Evolutionary conservation across 352 stramenopile species (phyloP), one percentile per base, ranked within the genome.

Genomic region (Phytopythium litorale): DNA sequence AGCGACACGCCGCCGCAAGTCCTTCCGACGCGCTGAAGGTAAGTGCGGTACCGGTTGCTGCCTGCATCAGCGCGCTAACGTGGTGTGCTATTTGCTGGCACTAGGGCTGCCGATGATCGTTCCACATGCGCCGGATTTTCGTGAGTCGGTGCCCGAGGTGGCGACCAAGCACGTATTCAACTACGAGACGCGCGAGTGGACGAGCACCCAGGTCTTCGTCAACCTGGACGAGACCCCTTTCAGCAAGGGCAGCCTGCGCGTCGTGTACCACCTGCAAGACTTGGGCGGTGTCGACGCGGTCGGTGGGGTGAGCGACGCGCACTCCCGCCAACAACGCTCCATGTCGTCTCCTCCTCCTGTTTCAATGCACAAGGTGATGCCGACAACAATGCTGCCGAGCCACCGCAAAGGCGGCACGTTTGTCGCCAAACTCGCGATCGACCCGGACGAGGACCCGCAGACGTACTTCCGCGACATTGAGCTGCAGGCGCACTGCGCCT

Each of bases 401-500:
- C 32, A 42, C 13, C 16, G n/a, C 32, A 28, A 37, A n/a, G 32
- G 32, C 21, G 70, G 65, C n/a, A 93, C 71, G 50, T 92, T 91
- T 60, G 87, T 96, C 9, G 86, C 86, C 35, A 96, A 96, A 60
- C 65, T 96, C 40, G 85, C 86, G 15, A 95, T 96, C 52, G 85
- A 96, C 53, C 86, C 84, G 12, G 79, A 94, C 49, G 87, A 95
- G 69, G 84, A 95, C 35, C 86, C 87, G 43, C 81, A 94, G 60
- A 95, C 87, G 57, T 96, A 96, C 58, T 96, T 96, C 64, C 81
- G 81, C 13, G 88, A 96, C 61, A 92, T 92, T 50, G 88, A 96
- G 69, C 68, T 94, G 21, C 88, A 96, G 58, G 86, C 88, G 1
- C 87, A 95, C 45, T 95, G 88, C 58, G 85, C 83, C 7, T 79